Evolutionary conservation across 495 filamentous ascomycete species (phyloP).

Genomic region (Podospora bellae-mahoneyi): DNA sequence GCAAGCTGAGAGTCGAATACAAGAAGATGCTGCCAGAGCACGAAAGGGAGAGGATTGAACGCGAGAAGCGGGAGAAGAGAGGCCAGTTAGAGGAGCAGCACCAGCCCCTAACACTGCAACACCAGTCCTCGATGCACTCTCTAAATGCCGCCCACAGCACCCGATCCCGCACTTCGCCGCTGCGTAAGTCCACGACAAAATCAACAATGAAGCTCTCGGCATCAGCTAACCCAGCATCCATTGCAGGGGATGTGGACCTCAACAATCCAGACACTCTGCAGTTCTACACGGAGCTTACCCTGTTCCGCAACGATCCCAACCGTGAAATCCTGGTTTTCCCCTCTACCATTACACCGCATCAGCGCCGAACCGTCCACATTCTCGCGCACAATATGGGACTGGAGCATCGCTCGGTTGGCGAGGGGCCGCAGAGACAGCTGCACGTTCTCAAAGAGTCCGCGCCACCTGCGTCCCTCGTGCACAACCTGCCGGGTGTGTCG

Average conservation of each 20-base stretch:
- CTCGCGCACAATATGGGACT: slow-evolving; percentile 93
- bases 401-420: slow-evolving; percentile 82
- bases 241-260: slow-evolving; percentile 69
- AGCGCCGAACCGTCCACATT: slow-evolving; percentile 87
- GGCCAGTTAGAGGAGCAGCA: slow-evolving; percentile 98
- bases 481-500: slow-evolving; percentile 61
- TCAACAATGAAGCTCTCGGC: slow-evolving; percentile 25
- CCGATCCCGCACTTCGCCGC: slow-evolving; percentile 36
- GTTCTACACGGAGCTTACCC: slow-evolving; percentile 81
- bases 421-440: slow-evolving; percentile 79
- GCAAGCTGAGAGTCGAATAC: slow-evolving; percentile 94
- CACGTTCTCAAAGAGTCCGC: slow-evolving; percentile 72
- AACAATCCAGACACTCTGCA: slow-evolving; percentile 85
- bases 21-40: slow-evolving; percentile 98
- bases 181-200: slow-evolving; percentile 32
- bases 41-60: slow-evolving; percentile 92
- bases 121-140: slow-evolving; percentile 80
- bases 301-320: slow-evolving; percentile 76
- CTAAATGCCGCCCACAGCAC: slow-evolving; percentile 54
- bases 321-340: slow-evolving; percentile 85
- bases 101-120: slow-evolving; percentile 65
- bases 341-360: slow-evolving; percentile 68
- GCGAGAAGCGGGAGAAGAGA: slow-evolving; percentile 94
- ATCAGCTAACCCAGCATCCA: slow-evolving; percentile 20
- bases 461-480: slow-evolving; percentile 33